These are phyloP conservation scores for Mycena amicta DNA, from an alignment of 768 basidiomycete species.

Conservation along the genomic window DNA sequence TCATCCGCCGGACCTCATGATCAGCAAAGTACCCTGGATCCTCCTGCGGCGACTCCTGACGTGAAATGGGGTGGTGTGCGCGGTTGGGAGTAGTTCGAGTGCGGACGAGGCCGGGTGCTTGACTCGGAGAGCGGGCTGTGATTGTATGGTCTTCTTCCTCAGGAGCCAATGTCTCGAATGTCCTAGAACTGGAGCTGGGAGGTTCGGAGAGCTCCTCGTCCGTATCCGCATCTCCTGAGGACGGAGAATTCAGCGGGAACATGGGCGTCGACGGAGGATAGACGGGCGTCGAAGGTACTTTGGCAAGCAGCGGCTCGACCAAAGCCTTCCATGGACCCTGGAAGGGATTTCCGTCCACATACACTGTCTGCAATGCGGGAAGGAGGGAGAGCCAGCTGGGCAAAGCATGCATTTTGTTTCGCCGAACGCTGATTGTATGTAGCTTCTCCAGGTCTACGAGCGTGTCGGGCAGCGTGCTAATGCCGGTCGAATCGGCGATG, in stretches of 20 bases:
- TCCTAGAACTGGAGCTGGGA: conserved; percentile 35
- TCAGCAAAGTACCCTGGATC: conserved; percentile 49
- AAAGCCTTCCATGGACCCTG: conserved; percentile 91
- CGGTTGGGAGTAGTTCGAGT: conserved; percentile 80
- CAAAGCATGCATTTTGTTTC: conserved; percentile 85
- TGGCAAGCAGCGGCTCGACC: conserved; percentile 79
- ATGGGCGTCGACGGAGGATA: conserved; percentile 71
- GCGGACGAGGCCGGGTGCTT: conserved; percentile 55
- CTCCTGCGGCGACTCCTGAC: conserved; percentile 45
- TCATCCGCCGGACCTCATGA: conserved; percentile 78
- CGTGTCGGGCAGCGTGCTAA: conserved; percentile 73
- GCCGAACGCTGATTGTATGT: conserved; percentile 86
- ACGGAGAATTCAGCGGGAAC: conserved; percentile 51
- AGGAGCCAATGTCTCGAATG: conserved; percentile 27
- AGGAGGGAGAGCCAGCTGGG: conserved; percentile 96
- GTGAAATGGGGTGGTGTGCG: conserved; percentile 37
- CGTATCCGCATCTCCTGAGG: conserved; percentile 39
- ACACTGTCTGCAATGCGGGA: conserved; percentile 80
- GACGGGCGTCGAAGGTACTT: conserved; percentile 57
- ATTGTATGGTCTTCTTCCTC: conserved; percentile 79
- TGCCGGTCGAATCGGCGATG: conserved; percentile 89
- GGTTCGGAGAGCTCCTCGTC: conserved; percentile 64
- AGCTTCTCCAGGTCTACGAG: conserved; percentile 75
- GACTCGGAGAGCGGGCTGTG: conserved; percentile 48
- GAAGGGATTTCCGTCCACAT: conserved; percentile 96